Base-by-base conservation (phyloP, 2,329 filamentous ascomycete species). In the Stachybotrys elegans region DNA sequence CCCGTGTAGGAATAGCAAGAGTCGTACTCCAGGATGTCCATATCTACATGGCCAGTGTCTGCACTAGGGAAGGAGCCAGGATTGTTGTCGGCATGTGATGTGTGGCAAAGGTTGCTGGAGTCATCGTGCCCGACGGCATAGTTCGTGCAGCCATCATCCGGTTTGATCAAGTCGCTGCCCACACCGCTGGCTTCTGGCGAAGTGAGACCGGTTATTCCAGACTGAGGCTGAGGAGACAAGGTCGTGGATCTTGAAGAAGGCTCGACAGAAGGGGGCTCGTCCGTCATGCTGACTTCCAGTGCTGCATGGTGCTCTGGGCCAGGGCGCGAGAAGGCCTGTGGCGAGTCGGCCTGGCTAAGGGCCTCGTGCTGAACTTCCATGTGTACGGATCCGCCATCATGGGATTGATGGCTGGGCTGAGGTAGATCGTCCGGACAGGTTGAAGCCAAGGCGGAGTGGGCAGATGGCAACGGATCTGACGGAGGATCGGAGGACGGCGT, bases 21-120 rank as follows among this genome's bases (percentile, higher is more conserved):
- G n/a, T n/a, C n/a, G n/a, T n/a, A n/a, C n/a, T n/a, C n/a, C n/a
- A n/a, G n/a, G n/a, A n/a, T n/a, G n/a, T n/a, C n/a, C n/a, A n/a
- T n/a, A n/a, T n/a, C n/a, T n/a, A n/a, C n/a, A n/a, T n/a, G n/a
- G n/a, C n/a, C n/a, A n/a, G n/a, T n/a, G n/a, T n/a, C n/a, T n/a
- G n/a, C n/a, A n/a, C n/a, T n/a, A n/a, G n/a, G n/a, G n/a, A n/a
- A n/a, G n/a, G n/a, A n/a, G n/a, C n/a, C n/a, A n/a, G n/a, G n/a
- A n/a, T n/a, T n/a, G n/a, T n/a, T n/a, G n/a, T n/a, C n/a, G n/a
- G 3, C 90, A 86, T 45, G 86, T 76, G 51, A 86, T 75, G 86
- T 91, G 44, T 7, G 14, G 23, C 20, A 38, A 42, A n/a, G 25
- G 46, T 54, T 44, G 54, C 56, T 61, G 16, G 66, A 58, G 44